Evolutionary conservation across 176 grass and related monocot genomes (phyloP).

Genomic region (Elaeis guineensis): DNA sequence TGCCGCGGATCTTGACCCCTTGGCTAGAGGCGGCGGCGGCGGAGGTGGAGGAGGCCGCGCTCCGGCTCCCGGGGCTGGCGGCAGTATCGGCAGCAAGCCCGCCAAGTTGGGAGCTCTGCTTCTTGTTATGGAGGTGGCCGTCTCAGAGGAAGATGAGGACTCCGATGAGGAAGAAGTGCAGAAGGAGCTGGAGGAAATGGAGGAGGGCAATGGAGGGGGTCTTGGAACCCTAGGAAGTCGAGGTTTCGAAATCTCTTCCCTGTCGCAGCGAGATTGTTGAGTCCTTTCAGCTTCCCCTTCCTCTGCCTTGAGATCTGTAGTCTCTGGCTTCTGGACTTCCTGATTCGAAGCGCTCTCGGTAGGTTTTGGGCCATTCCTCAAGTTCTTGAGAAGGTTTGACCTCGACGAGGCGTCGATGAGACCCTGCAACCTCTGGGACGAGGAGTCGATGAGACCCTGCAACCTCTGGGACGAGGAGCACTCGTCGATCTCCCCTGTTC

Average conservation of each 20-base stretch:
- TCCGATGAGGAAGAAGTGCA: conserved; percentile 37
- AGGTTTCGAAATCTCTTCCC: conserved; percentile 1
- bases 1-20: conserved; percentile 14
- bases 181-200: conserved; percentile 16
- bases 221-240: conserved; percentile 16
- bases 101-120: conserved; percentile 37
- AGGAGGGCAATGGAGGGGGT: conserved; percentile 30
- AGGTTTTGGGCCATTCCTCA: conserved; percentile 13
- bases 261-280: conserved; percentile 6
- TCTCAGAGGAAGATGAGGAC: conserved; percentile 49
- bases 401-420: conserved; percentile 11
- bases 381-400: conserved; percentile 6
- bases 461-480: conserved; percentile 59
- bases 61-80: conserved; percentile 21
- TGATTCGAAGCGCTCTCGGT: conserved; percentile 5
- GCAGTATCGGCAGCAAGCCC: conserved; percentile 70
- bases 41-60: conserved; percentile 36
- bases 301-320: conserved; percentile 3
- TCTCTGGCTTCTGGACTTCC: not conserved
- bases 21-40: conserved; percentile 37
- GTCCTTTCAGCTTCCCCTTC: conserved; percentile 5
- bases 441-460: conserved; percentile 36
- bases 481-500: conserved; percentile 39
- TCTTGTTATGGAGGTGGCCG: conserved; percentile 17
- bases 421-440: conserved; percentile 34